Base-by-base conservation (phyloP, 345 rosid genomes). In the Odontarrhena argentea region DNA sequence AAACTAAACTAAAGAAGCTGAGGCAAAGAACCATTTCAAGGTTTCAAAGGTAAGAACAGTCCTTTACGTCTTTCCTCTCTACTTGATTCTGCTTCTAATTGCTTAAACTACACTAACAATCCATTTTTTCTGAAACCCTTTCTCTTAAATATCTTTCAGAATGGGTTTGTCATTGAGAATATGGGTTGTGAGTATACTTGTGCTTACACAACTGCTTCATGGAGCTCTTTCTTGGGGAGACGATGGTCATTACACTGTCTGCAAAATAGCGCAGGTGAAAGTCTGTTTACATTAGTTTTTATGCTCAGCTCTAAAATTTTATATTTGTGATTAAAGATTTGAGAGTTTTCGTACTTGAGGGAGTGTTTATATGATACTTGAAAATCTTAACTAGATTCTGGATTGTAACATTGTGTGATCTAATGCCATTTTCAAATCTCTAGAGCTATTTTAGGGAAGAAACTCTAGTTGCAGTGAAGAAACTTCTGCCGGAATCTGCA, bases 251-350 rank as follows among this genome's bases (percentile, higher is more conserved):
- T 87, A 68, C 65, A 81, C 83, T 58, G 57, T 65, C 74, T 92
- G 98, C 83, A 87, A 82, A 73, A 82, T 92, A 46, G 98, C 98
- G 28, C 93, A 92, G 93, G 96, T 84, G 8, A 79, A 45, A 40
- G 15, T 30, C 9, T 47, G 26, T 51, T 37, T 7, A 51, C 14
- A 18, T 37, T 48, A 30, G 24, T 30, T 30, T 65, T 42, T 43
- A 10, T 18, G 22, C 35, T 24, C 1, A 51, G 28, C 46, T 65
- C 38, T 38, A 32, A 32, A 8, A 0, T 6, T 25, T 60, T 3
- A 5, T 13, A 45, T 35, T 3, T 36, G 18, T 28, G 14, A 25
- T 3, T 9, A 10, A 41, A 60, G 45, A 60, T 40, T 34, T 58
- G 28, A 49, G 36, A 28, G 28, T 26, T 50, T 15, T 30, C 2